Base-by-base conservation (phyloP, 2,329 filamentous ascomycete genomes). In the Penicillium sp. region DNA sequence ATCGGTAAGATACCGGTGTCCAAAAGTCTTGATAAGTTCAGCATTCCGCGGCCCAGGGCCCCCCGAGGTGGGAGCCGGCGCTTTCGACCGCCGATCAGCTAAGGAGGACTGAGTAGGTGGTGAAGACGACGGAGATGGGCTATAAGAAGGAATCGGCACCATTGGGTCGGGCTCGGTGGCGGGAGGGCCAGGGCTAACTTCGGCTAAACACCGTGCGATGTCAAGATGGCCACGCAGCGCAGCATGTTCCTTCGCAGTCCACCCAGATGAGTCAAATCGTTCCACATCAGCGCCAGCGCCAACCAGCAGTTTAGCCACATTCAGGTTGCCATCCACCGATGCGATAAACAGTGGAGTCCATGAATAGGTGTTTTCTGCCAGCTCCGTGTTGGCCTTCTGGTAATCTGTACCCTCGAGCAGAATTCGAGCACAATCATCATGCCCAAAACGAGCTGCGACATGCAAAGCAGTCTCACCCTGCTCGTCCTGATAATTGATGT, bases 281-380 rank as follows among this genome's bases (percentile, higher is more conserved):
- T 88, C 87, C 3, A 92, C 77, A 58, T 96, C 86, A 0, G 92
- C 91, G 1, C 91, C 91, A 23, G 89, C 88, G 49, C 88, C 84
- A 42, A 96, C 84, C 4, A 99, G 81, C 25, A 95, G 80, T 68
- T 92, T 83, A 0, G 90, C 90, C 42, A 96, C 85, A 0, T 83
- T 77, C 11, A 92, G 75, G 62, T 92, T 89, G 0, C 93, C 93
- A 69, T 99, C 93, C 2, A 98, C 93, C 53, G 90, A 91, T 10
- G 93, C 91, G 62, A 96, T 89, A 69, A 96, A 95, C 13, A 99
- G 80, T n/a, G 95, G 91, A 1, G 95, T 97, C 93, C 95, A 99
- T 3, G 89, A 87, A 70, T 96, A 98, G 0, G 89, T 89, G 53
- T 89, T 90, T 70, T 99, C 95, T 0, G 84, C 78, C 35, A 96